A percentile compares a stretch with the other conserved stretches of the same genome.
phyloP scores from a whole-genome alignment of 2,329 filamentous ascomycete genomes.

The Colletotrichum aenigma region DNA sequence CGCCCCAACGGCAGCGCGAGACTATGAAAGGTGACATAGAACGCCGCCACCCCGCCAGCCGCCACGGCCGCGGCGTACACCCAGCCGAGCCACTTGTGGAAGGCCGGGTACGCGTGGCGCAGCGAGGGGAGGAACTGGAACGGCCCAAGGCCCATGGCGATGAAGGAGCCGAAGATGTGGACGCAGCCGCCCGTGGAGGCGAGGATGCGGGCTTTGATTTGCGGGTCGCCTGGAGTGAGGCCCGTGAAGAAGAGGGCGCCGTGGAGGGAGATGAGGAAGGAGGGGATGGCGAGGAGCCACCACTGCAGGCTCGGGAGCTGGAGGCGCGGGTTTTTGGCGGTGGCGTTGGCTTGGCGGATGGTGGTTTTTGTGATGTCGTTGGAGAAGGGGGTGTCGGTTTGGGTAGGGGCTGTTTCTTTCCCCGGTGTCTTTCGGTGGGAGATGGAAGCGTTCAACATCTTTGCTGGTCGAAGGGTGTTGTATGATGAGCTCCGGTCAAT shows the following conservation, averaged over 20 bases:
- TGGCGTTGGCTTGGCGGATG: not conserved
- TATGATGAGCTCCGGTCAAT: not conserved
- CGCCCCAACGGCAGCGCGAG: not conserved
- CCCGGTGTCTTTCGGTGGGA: not conserved
- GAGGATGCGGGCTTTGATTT: not conserved
- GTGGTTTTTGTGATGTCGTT: not conserved
- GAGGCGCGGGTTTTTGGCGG: not conserved
- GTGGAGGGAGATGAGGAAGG: not conserved
- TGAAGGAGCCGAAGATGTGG: not conserved
- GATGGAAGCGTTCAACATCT: not conserved
- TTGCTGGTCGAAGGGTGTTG: accelerated
- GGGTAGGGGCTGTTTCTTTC: not conserved
- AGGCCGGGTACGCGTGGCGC: not conserved
- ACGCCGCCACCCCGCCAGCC: not conserved
- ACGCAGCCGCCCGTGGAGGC: not conserved
- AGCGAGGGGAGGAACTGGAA: not conserved
- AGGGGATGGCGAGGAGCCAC: not conserved
- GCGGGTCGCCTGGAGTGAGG: not conserved
- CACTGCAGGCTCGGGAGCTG: not conserved
- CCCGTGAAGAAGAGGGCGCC: not conserved
- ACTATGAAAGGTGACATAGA: not conserved
- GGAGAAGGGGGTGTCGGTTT: not conserved
- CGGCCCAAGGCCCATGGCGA: not conserved
- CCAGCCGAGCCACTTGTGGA: not conserved
- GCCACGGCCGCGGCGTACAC: not conserved